Evolutionary conservation across 139 green algal genomes (phyloP), one percentile per base, ranked within the genome.

Genomic region (Tetraselmis striata): DNA sequence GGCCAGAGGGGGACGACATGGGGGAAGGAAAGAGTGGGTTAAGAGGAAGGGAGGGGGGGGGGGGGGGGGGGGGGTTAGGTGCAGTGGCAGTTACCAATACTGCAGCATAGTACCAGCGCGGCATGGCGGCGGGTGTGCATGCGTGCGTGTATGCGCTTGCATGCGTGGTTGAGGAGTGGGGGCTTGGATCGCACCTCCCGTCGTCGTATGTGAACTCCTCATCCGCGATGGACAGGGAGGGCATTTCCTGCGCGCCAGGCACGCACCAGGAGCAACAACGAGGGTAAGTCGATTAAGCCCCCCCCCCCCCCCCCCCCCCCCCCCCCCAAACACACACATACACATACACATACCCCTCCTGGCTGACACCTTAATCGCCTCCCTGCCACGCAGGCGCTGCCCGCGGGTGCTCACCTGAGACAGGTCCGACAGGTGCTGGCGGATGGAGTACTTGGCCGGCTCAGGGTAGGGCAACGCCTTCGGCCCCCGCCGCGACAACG

Each of bases 391-490:
- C 1, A 79, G 2, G 1, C 74, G 30, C 2, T 79, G 31, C 31
- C 1, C 2, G 11, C 77, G 30, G 25, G 23, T 30, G 29, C 80
- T 28, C 81, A 92, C 92, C 91, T 89, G 85, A 2, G 92, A 80
- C 1, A 95, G 82, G n/a, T 94, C 91, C 0, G 83, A 75, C 1
- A 96, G 59, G 31, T 97, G 93, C 82, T 95, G 90, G 18, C 89
- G 80, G 0, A 97, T 86, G 1, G 81, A 85, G 76, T 74, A 93
- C 81, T 95, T 94, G 0, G 84, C 78, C 0, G 85, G 59, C 23
- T 91, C 87, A 0, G 80, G 76, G 77, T 97, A 97, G 1, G 93
- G 92, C 78, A 95, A 80, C 0, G 89, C 86, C 0, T 87, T 32
- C 0, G 89, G 81, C 0, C 92, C 92, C 2, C 83, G 45, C 83